Base-by-base conservation (phyloP, 257 asterid species). In the Avicennia marina region DNA sequence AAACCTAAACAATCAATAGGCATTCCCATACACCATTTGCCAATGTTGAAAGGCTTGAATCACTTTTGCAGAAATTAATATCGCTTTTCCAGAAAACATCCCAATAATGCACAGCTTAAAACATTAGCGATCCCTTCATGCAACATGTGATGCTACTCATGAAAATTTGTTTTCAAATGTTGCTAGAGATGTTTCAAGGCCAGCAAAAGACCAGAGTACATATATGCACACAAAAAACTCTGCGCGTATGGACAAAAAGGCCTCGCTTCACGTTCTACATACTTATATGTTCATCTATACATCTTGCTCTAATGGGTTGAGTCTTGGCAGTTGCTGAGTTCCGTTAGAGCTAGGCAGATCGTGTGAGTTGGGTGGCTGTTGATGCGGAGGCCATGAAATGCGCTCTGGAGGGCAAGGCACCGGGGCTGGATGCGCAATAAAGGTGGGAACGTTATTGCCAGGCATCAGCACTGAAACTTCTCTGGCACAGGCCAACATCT, bases 381-480 rank as follows among this genome's bases (percentile, higher is more conserved):
- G 82, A 68, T 74, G 91, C 10, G 62, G 53, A 33, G 91, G 95
- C 85, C 88, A 82, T 16, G 76, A 72, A 25, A 65, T 44, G 40
- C 87, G 94, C 48, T 78, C 86, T 0, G 90, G 89, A 17, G 85
- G 90, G 56, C 94, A 86, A 7, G 95, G 90, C 26, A 78, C 77
- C 0, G 97, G 97, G 58, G 86, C 95, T n/a, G 87, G 97, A 67
- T 82, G 74, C 11, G 95, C 97, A 2, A 90, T 81, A 24, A 86
- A 90, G 11, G 95, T 90, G 15, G 97, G 95, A 33, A 81, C 56
- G 0, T 55, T 77, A 53, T 90, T 74, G 22, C 97, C 97, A 0
- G 97, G 97, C 97, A 89, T 89, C 65, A 89, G 45, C 60, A 89
- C 97, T 1, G 95, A 80, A 6, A 83, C 83, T 72, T 90, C 97